phyloP scores from a whole-genome alignment of 768 basidiomycete genomes.

The Cytidiella melzeri region DNA sequence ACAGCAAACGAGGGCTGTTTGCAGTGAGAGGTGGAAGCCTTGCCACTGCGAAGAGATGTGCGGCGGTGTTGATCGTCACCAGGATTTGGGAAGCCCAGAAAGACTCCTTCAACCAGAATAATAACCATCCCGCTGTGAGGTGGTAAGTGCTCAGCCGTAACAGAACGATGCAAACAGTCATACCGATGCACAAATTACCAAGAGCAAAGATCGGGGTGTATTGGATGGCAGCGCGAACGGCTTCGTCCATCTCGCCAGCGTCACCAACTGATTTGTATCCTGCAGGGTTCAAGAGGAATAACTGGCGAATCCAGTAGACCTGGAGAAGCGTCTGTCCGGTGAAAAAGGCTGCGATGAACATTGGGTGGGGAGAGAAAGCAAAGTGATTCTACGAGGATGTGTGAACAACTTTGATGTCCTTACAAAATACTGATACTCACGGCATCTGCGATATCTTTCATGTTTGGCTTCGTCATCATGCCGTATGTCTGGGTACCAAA shows the following conservation, averaged over 20 bases:
- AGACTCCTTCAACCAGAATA: constrained; percentile 25
- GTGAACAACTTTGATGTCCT: neutral
- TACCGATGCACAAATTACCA: constrained; percentile 29
- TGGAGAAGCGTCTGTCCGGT: constrained; percentile 24
- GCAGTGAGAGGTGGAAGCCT: constrained; percentile 25
- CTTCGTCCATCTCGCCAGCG: neutral
- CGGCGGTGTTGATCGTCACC: constrained; percentile 27
- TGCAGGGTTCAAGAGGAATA: constrained; percentile 15
- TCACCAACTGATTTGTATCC: constrained; percentile 11
- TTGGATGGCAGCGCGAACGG: constrained; percentile 18
- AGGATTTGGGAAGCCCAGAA: constrained; percentile 25
- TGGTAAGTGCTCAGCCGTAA: neutral
- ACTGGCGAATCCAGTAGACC: constrained; percentile 23
- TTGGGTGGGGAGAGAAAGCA: constrained; percentile 28
- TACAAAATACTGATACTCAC: constrained; percentile 11
- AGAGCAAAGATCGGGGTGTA: constrained; percentile 28
- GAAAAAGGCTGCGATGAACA: constrained; percentile 29
- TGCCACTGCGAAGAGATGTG: constrained; percentile 33
- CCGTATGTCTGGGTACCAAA: constrained; percentile 25
- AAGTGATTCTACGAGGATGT: constrained; percentile 24
- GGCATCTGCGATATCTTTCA: constrained; percentile 27
- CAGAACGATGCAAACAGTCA: neutral
- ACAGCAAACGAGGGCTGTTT: constrained; percentile 23
- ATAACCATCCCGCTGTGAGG: constrained; percentile 24
- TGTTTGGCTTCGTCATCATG: constrained; percentile 24